Percentiles rank a stretch among this genome's conserved stretches.
phyloP scores from a whole-genome alignment of 192 early-diverging fungal genomes.

The Cladochytrium replicatum region DNA sequence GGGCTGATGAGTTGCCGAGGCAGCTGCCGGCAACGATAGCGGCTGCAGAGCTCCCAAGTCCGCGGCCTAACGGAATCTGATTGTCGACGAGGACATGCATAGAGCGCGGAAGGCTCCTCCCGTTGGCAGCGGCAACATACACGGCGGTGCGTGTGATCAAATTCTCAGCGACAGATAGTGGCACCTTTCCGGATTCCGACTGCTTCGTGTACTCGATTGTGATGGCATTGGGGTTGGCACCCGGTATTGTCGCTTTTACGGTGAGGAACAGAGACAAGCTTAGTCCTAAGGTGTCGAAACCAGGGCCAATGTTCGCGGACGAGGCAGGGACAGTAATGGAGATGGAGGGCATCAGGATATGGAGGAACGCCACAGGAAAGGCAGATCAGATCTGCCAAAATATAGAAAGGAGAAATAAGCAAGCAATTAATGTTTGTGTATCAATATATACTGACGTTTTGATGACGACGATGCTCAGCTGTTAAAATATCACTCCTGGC shows the following conservation, averaged over 20 bases:
- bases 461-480: no score
- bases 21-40: slow-evolving; percentile 91
- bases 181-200: slow-evolving; percentile 59
- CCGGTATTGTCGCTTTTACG: slow-evolving; percentile 29
- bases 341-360: no score
- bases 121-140: slow-evolving; percentile 70
- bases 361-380: no score
- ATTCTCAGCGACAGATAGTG: slow-evolving; percentile 69
- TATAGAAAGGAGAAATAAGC: no score
- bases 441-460: no score
- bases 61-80: slow-evolving; percentile 89
- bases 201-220: slow-evolving; percentile 39
- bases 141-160: slow-evolving; percentile 88
- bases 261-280: slow-evolving; percentile 81
- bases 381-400: no score
- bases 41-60: slow-evolving; percentile 91
- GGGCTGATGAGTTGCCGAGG: slow-evolving; percentile 65
- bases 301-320: slow-evolving; percentile 96
- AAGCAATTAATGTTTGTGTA: no score
- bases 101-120: slow-evolving; percentile 46
- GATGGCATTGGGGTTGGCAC: neutral
- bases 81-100: slow-evolving; percentile 74
- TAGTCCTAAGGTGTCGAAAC: slow-evolving; percentile 91
- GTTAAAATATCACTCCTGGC: no score
- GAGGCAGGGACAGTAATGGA: slow-evolving; percentile 85